Evolutionary conservation across 441 rosid species (phyloP), one percentile per base, ranked within the genome.

Genomic region (Erodium trifolium): DNA sequence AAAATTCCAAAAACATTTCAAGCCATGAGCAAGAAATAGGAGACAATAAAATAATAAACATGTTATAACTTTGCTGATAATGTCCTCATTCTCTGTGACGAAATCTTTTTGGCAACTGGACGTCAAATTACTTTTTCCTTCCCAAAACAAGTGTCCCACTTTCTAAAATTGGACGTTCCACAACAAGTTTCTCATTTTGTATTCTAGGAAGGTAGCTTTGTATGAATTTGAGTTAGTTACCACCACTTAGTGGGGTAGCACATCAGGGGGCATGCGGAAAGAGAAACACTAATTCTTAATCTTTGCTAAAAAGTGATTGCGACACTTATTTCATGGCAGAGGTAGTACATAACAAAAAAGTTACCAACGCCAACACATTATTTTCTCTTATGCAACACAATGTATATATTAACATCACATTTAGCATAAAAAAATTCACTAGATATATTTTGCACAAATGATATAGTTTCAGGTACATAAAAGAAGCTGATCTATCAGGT

Each of bases 1-100:
- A 53, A 53, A 14, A 65, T 62, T 7, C 67, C 66, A 45, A 51
- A 67, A 27, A 34, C n/a, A 55, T 17, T 39, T 18, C 75, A 65
- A 74, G 9, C 12, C 3, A 57, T 55, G 64, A 29, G 39, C 8
- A 72, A 63, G 39, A 71, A 12, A 51, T 45, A 53, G 59, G 19
- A 53, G 19, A n/a, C 6, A 53, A 53, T 14, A 53, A 37, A 4
- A 37, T 53, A 14, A 53, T 53, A 53, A 11, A 11, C n/a, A 45
- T 45, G 51, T 12, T 45, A 45, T 11, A 11, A 45, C n/a, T 45
- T 45, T 45, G 51, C 0, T 45, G 51, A 45, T 45, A 45, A 37
- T 37, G 41, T 45, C n/a, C 51, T 45, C 8, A 9, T 45, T 45
- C 51, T 45, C 8, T 45, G 51, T 2, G n/a, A 45, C 1, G 10